These are phyloP conservation scores for Lobulomyces angularis DNA, from an alignment of 192 early-diverging fungal species.

Conservation along the genomic window DNA sequence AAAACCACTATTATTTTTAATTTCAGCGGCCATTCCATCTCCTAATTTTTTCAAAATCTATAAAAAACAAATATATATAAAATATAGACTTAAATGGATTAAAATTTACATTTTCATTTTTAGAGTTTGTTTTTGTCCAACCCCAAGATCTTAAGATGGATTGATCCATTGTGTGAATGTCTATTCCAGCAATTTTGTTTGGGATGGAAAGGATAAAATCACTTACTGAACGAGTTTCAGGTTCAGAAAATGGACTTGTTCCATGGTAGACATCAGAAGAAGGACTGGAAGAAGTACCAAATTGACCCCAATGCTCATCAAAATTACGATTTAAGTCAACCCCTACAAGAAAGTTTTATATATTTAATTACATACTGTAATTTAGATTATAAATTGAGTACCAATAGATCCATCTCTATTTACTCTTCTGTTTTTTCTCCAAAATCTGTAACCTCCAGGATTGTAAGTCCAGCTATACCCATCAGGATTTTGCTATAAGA, in stretches of 20 bases:
- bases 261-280: conserved; percentile 38
- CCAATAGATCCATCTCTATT: conserved; percentile 24
- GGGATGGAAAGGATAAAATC: conserved; percentile 19
- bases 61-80: too few relatives aligned
- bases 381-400: not conserved
- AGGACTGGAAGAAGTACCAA: conserved; percentile 35
- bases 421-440: conserved; percentile 28
- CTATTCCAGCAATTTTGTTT: conserved; percentile 24
- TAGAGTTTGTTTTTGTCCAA: conserved; percentile 4
- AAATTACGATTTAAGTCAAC: conserved; percentile 26
- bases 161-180: conserved; percentile 22
- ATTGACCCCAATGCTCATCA: conserved; percentile 35
- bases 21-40: too few relatives aligned
- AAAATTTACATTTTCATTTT: too few relatives aligned
- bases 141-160: conserved; percentile 11
- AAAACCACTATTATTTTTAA: not conserved
- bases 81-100: too few relatives aligned
- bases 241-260: conserved; percentile 27
- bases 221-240: conserved; percentile 25
- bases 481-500: too few relatives aligned
- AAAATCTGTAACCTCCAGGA: conserved; percentile 16
- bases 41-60: too few relatives aligned
- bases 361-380: not conserved
- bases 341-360: not conserved
- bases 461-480: conserved; percentile 32